These are phyloP conservation scores for Mrakia frigida DNA, from an alignment of 768 basidiomycete species.

Conservation along the genomic window DNA sequence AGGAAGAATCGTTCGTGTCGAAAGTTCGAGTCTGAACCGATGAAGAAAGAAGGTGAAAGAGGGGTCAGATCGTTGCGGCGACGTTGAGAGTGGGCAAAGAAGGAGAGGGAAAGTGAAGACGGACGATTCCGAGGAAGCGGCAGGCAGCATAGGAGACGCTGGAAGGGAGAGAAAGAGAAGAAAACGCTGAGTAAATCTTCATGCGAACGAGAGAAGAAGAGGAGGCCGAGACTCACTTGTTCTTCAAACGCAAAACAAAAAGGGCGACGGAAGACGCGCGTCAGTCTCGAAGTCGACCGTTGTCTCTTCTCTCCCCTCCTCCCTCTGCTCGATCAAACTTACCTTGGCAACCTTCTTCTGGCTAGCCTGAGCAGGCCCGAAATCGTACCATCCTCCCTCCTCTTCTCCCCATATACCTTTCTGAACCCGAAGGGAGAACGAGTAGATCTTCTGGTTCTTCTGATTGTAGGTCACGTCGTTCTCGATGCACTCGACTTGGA, in stretches of 20 bases:
- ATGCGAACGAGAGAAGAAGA: neutral
- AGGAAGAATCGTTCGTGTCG: too few species aligned
- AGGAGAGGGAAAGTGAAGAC: neutral
- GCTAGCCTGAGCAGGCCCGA: neutral
- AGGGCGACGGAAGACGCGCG: neutral
- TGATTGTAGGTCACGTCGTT: neutral
- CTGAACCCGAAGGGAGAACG: neutral
- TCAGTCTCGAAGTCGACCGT: neutral
- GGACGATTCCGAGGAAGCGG: conserved; percentile 4
- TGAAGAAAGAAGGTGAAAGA: too few species aligned
- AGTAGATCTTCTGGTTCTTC: neutral
- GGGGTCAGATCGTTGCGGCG: too few species aligned
- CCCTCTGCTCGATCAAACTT: neutral
- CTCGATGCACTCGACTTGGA: neutral
- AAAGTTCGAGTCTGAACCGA: too few species aligned
- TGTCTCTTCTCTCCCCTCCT: neutral
- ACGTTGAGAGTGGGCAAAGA: too few species aligned
- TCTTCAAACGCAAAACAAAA: neutral
- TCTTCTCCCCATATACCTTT: neutral
- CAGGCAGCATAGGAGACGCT: neutral
- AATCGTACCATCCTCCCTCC: neutral
- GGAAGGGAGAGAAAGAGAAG: neutral
- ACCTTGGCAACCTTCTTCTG: neutral
- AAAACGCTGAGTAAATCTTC: neutral
- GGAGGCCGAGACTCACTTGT: neutral